Base-by-base conservation (phyloP, 441 rosid genomes). In the Corymbia citriodora region DNA sequence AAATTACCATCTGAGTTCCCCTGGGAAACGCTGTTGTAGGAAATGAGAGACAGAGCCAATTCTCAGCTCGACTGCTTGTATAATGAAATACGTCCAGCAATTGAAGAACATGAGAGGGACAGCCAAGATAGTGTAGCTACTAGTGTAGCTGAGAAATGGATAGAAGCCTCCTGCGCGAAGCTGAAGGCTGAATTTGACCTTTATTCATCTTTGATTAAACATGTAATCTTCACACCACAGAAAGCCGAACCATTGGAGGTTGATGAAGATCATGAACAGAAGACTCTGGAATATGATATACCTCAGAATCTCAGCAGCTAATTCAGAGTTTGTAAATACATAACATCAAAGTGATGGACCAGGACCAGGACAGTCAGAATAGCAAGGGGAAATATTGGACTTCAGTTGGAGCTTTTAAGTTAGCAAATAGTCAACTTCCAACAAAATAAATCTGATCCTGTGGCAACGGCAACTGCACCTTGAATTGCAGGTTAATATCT, bases 111-210 rank as follows among this genome's bases (percentile, higher is more conserved):
- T 79, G 99, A 96, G 91, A 96, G 98, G 94, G 99, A 98, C 90
- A 97, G 92, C 93, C 99, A 98, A 92, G 99, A 97, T 90, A 94
- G 94, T 89, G 98, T 97, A 48, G 96, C 99, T 11, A 97, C 99
- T 68, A 95, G 97, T 63, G 97, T 98, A 55, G 99, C 99, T 10
- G 99, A 98, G 95, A 97, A 96, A 91, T 98, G 99, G 99, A 97
- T 98, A 49, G 95, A 95, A 93, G 99, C 96, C 50, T 92, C 97
- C 94, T 97, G 99, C 91, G 14, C 88, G 55, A 96, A 96, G 89
- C 92, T 97, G 89, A 98, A 95, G 94, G 95, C 97, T 18, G 99
- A 98, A 94, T 98, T 98, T 87, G 96, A 97, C 93, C 96, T 98
- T 49, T 93, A 97, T 93, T 96, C 96, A 83, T 93, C 96, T 17